phyloP scores from a whole-genome alignment of 2,329 filamentous ascomycete species.

The Stagonosporopsis cucurbitacearum region DNA sequence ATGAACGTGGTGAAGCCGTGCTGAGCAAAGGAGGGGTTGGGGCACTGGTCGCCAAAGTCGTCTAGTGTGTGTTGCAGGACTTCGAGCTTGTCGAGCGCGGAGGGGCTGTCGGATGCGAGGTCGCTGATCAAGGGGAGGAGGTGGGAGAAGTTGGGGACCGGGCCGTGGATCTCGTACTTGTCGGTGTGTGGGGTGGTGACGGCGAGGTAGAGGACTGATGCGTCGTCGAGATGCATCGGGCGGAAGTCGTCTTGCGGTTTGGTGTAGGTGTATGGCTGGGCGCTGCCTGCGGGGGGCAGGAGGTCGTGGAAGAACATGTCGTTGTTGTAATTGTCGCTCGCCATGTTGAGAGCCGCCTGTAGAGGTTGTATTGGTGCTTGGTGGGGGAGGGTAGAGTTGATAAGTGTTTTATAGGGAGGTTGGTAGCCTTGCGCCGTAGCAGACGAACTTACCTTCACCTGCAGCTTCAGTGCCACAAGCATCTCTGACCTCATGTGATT shows the following conservation, averaged over 20 bases:
- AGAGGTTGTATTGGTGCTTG: background rate
- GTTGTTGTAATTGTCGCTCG: constrained; percentile 9
- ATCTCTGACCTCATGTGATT: no score
- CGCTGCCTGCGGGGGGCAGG: background rate
- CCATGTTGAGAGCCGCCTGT: constrained; percentile 10
- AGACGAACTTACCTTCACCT: background rate
- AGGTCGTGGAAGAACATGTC: constrained; percentile 16
- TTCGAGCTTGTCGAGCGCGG: constrained; percentile 31
- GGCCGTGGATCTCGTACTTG: constrained; percentile 26
- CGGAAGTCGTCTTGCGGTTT: constrained; percentile 27
- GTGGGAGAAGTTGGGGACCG: constrained; percentile 20
- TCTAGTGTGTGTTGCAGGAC: background rate
- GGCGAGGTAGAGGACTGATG: constrained; percentile 35
- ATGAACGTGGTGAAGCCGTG: constrained; percentile 23
- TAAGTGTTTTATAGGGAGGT: background rate
- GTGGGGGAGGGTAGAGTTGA: background rate
- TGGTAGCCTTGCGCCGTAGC: background rate
- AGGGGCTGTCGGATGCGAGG: constrained; percentile 22
- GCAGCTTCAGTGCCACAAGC: background rate
- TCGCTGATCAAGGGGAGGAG: constrained; percentile 27
- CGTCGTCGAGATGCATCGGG: background rate
- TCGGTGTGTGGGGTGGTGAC: constrained; percentile 32
- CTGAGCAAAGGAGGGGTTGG: constrained; percentile 2
- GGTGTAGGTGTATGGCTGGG: background rate
- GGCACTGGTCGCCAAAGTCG: constrained; percentile 8